phyloP scores from a whole-genome alignment of 148 eudicot species.

The Agrostemma githago region DNA sequence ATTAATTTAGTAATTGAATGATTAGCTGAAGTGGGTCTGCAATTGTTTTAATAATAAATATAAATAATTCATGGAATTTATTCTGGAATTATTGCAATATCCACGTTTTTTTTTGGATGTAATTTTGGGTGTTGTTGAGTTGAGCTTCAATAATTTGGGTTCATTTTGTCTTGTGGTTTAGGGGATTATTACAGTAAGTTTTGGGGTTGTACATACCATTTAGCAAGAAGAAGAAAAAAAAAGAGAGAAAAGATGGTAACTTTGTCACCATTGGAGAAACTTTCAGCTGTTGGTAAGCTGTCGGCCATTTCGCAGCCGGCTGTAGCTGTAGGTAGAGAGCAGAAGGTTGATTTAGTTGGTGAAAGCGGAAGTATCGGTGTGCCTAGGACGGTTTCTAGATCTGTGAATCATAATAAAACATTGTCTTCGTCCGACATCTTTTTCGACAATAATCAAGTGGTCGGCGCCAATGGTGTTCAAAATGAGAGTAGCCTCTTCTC shows the following conservation, averaged over 20 bases:
- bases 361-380: constrained; percentile 30
- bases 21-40: constrained; percentile 22
- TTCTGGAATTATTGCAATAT: constrained; percentile 12
- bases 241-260: constrained; percentile 32
- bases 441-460: constrained; percentile 22
- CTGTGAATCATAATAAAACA: constrained; percentile 30
- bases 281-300: constrained; percentile 32
- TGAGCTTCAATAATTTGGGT: constrained; percentile 8
- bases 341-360: constrained; percentile 25
- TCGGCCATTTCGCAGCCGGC: constrained; percentile 33
- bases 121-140: constrained; percentile 3
- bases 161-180: constrained; percentile 18
- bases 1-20: constrained; percentile 14
- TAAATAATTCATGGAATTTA: constrained; percentile 10
- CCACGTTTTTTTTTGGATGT: constrained; percentile 10
- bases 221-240: too few relatives aligned
- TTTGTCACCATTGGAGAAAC: constrained; percentile 41
- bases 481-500: constrained; percentile 47
- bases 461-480: constrained; percentile 30
- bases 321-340: constrained; percentile 34
- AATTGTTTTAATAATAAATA: background rate
- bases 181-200: constrained; percentile 18
- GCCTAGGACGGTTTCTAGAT: constrained; percentile 21
- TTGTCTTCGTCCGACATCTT: constrained; percentile 25
- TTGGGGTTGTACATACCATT: constrained; percentile 12